Evolutionary conservation across 371 early-diverging fungal species (phyloP), one percentile per base, ranked within the genome.

Genomic region (Catenaria anguillulae): DNA sequence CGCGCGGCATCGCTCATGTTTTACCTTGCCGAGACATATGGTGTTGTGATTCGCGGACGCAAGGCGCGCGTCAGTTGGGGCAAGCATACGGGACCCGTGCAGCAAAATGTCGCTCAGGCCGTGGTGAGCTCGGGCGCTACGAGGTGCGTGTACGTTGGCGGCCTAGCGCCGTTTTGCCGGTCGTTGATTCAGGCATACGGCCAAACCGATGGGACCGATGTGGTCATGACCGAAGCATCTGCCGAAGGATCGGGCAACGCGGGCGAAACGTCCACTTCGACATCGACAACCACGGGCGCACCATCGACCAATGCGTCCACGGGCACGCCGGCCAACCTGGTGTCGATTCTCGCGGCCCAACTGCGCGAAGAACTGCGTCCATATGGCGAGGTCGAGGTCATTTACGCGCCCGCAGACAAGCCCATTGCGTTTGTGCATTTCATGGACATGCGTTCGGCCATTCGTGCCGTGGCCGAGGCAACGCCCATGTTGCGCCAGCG

Each of bases 1-100:
- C 62, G 61, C 21, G 73, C 82, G 0, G 90, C 92, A 0, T 68
- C 66, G 35, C 70, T 67, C 42, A 80, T 90, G 59, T 76, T 71
- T 62, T 68, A 77, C 61, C 76, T 81, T 45, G 78, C 79, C 8
- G 73, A 62, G 24, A 69, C 73, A 40, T 70, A 80, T 35, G 85
- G 84, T 0, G 63, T 88, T 33, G 68, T 80, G 19, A 71, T 90
- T 63, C 84, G 84, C 61, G 76, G 74, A 63, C 82, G 86, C 54
- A 78, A 85, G 2, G 71, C 88, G 29, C 84, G 84, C 64, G 71
- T 87, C 40, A 86, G 86, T 3, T 90, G 88, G 88, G 90, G 89
- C 33, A 85, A 87, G 64, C 75, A 79, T 4, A 67, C 82, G 10
- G 70, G 75, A 8, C 65, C 75, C 23, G 67, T 88, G 8, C 81